Evolutionary conservation across 306 rosid species (phyloP).

Genomic region (Malus asiatica): DNA sequence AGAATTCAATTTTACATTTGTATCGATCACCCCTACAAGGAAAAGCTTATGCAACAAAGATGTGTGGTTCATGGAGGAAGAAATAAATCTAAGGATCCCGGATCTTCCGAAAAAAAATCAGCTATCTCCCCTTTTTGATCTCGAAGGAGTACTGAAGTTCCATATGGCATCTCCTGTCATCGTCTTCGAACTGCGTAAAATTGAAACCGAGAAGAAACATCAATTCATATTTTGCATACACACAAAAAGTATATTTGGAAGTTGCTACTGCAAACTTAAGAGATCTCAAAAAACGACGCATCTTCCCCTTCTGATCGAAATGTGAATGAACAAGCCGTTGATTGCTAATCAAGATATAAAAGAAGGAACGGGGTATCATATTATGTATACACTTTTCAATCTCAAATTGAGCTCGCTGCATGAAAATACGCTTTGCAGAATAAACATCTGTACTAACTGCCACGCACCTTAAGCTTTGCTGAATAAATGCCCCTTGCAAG

Average conservation of each 20-base stretch:
- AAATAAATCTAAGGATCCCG: not conserved
- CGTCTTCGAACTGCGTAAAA: slow-evolving; percentile 45
- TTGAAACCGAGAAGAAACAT: not conserved
- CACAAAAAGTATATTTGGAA: not conserved
- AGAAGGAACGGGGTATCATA: not conserved
- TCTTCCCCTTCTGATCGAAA: not conserved
- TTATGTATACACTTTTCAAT: not conserved
- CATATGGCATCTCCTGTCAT: slow-evolving; percentile 47
- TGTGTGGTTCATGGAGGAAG: not conserved
- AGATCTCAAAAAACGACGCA: not conserved
- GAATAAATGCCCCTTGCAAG: slow-evolving; percentile 88
- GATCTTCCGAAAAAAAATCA: slow-evolving; percentile 2
- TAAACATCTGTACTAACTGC: not conserved
- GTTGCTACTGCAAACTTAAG: not conserved
- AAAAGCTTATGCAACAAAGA: not conserved
- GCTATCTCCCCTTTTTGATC: slow-evolving; percentile 34
- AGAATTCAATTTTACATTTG: not conserved
- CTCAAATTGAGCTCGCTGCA: not conserved
- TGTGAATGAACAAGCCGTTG: not conserved
- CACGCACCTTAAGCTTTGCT: slow-evolving; percentile 71
- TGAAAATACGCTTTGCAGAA: not conserved
- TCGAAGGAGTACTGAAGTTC: slow-evolving; percentile 43
- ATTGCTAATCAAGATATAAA: not conserved
- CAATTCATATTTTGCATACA: not conserved
- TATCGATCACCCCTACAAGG: not conserved